phyloP scores from a whole-genome alignment of 2,329 filamentous ascomycete genomes.

The Gnomoniopsis sp. region DNA sequence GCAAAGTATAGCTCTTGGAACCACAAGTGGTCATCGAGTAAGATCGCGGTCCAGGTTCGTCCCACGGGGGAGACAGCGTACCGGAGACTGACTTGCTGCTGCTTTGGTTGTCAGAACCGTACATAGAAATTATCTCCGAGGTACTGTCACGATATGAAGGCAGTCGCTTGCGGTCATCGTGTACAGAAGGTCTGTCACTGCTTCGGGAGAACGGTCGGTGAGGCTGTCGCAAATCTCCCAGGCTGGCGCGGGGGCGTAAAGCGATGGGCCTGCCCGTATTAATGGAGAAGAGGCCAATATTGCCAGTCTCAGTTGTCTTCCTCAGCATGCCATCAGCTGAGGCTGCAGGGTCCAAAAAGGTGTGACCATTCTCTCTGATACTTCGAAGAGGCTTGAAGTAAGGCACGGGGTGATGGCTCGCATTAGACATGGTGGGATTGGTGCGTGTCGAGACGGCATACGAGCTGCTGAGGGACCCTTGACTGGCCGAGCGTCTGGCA shows the following conservation, averaged over 20 bases:
- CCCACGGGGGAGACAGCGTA: slow-evolving; percentile 38
- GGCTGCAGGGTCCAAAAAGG: slow-evolving; percentile 45
- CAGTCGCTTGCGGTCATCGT: slow-evolving; percentile 42
- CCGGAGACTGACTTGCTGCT: slow-evolving; percentile 35
- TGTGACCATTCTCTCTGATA: slow-evolving; percentile 38
- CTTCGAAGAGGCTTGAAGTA: slow-evolving; percentile 39
- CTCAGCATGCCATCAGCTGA: slow-evolving; percentile 63
- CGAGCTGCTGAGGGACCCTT: slow-evolving; percentile 34
- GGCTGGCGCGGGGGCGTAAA: slow-evolving; percentile 26
- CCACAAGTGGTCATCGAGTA: slow-evolving; percentile 54
- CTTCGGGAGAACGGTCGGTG: slow-evolving; percentile 28
- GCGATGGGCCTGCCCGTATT: slow-evolving; percentile 49
- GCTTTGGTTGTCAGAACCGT: slow-evolving; percentile 45
- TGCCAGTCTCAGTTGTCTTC: slow-evolving; percentile 63
- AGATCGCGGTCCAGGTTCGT: slow-evolving; percentile 44
- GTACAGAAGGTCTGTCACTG: slow-evolving; percentile 28
- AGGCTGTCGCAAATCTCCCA: slow-evolving; percentile 27
- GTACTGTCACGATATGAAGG: slow-evolving; percentile 49
- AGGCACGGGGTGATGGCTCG: slow-evolving; percentile 8
- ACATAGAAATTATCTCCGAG: slow-evolving; percentile 55
- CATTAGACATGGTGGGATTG: slow-evolving; percentile 13
- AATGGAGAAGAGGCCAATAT: slow-evolving; percentile 58
- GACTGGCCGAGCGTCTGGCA: slow-evolving; percentile 35
- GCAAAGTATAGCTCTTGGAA: slow-evolving; percentile 25
- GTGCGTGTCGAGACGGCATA: slow-evolving; percentile 28